phyloP scores from a whole-genome alignment of 2,329 filamentous ascomycete species.

The Alternaria sp. region DNA sequence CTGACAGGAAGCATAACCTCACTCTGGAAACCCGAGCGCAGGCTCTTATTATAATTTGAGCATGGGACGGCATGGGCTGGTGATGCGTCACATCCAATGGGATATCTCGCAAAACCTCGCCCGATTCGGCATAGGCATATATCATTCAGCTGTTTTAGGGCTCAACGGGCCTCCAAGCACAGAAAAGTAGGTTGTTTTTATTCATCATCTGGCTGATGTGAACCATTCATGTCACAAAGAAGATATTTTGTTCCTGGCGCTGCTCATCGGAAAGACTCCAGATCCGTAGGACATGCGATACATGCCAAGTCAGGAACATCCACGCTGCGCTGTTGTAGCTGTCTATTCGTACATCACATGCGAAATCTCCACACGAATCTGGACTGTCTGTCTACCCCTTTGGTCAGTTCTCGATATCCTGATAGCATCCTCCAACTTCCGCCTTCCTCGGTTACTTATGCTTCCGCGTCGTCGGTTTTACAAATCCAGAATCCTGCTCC shows the following conservation, averaged over 20 bases:
- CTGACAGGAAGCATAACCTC: neutral
- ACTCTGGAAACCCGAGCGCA: neutral
- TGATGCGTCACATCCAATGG: neutral
- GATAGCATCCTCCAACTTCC: neutral
- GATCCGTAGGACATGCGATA: neutral
- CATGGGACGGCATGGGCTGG: neutral
- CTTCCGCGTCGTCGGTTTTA: neutral
- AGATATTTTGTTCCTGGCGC: neutral
- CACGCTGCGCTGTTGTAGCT: neutral
- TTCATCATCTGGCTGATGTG: neutral
- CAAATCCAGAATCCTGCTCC: neutral
- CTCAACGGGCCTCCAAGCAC: neutral
- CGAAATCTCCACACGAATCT: neutral
- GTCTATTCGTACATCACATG: neutral
- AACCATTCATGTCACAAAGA: neutral
- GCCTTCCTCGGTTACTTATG: neutral
- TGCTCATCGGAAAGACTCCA: neutral
- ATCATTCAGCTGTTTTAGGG: neutral
- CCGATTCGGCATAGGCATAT: neutral
- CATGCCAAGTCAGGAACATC: neutral
- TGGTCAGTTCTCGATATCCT: neutral
- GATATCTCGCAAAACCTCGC: neutral
- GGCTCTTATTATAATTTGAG: neutral
- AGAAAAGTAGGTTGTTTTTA: neutral
- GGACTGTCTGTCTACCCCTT: neutral